Base-by-base conservation (phyloP, 2,329 filamentous ascomycete genomes). In the Paraconiothyrium sp. region DNA sequence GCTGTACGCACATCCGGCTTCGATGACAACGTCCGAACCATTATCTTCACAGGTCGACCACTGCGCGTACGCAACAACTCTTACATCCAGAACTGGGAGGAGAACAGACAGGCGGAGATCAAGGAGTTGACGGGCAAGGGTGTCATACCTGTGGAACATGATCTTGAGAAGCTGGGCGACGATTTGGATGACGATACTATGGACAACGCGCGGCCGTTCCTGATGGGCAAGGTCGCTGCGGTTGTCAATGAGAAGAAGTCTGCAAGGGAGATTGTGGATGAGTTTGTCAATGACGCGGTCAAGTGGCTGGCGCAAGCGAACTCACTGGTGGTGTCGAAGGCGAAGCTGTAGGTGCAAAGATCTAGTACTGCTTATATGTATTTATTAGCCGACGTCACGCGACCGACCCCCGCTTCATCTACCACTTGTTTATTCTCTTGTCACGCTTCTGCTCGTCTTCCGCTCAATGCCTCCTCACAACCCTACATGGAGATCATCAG, bases 31-130 rank as follows among this genome's bases (percentile, higher is more conserved):
- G 84, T 98, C 78, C 92, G 93, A 78, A 99, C 95, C 54, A 92
- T 98, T 80, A 99, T 99, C 84, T 99, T 98, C 87, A 99, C 95
- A 60, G 95, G 95, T 59, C 92, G 95, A 61, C 95, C 95, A 39
- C 86, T 99, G 77, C 92, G 95, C 70, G 95, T 99, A 62, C 90
- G 94, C 78, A 95, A 88, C 78, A 99, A 98, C 84, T 81, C 90
- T 7, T 99, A 99, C 82, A 98, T 99, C 76, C 80, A 88, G 76
- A 92, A 97, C 85, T 99, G 95, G 95, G 94, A 99, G 84, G 90
- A 90, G 74, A 95, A 98, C 85, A 92, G 95, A 71, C 84, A 86
- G 69, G 83, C 87, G 43, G 95, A 99, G 85, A 97, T 99, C 81
- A 96, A 94, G 86, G 88, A 96, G 76, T 88, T 99, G 59, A 96